phyloP scores from a whole-genome alignment of 2,329 filamentous ascomycete genomes.

The Cercospora nicotianae region DNA sequence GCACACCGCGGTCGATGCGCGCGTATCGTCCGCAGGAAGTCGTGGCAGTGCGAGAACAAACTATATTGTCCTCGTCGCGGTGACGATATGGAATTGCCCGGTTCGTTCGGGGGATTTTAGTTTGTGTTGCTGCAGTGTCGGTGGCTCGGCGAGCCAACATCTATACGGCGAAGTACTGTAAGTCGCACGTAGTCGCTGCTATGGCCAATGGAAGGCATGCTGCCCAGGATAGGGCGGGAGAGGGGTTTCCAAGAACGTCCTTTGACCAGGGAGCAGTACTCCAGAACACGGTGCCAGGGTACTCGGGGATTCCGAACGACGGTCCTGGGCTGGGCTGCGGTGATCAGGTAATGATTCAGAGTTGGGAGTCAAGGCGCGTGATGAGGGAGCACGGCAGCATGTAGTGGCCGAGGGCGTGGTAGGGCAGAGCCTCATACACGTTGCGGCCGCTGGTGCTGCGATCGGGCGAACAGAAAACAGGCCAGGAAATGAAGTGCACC shows the following conservation, averaged over 20 bases:
- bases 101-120: background rate
- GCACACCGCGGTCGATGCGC: background rate
- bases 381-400: background rate
- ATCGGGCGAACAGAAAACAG: background rate
- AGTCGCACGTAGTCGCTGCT: background rate
- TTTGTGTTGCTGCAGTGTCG: background rate
- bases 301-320: background rate
- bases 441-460: background rate
- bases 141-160: background rate
- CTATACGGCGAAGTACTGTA: background rate
- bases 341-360: background rate
- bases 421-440: background rate
- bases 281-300: background rate
- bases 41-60: background rate
- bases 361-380: background rate
- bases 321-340: background rate
- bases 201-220: background rate
- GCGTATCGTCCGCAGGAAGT: background rate
- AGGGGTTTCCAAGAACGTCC: background rate
- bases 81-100: background rate
- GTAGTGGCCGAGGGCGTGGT: background rate
- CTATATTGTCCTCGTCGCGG: background rate
- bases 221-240: background rate
- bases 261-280: background rate
- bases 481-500: background rate